phyloP scores from a whole-genome alignment of 2,329 filamentous ascomycete species.

The Decorospora gaudefroyi region DNA sequence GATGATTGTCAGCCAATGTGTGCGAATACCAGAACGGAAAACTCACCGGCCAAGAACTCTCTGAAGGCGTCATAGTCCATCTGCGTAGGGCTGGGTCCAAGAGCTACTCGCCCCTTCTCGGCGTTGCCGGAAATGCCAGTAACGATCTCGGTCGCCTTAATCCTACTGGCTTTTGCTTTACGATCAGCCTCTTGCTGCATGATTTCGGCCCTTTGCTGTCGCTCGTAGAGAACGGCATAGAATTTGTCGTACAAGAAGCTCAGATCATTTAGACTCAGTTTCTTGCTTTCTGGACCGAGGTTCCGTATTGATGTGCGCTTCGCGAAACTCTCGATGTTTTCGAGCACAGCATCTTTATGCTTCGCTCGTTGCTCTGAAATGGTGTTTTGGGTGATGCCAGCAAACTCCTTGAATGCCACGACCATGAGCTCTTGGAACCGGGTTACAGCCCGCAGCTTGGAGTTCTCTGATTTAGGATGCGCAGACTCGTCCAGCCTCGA shows the following conservation, averaged over 20 bases:
- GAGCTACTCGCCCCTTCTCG: conserved; percentile 83
- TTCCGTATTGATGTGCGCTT: conserved; percentile 97
- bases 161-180: conserved; percentile 65
- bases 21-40: not conserved
- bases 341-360: conserved; percentile 91
- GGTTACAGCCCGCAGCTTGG: conserved; percentile 90
- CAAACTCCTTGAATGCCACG: conserved; percentile 97
- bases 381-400: conserved; percentile 89
- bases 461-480: conserved; percentile 92
- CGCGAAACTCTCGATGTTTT: conserved; percentile 95
- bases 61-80: conserved; percentile 98
- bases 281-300: conserved; percentile 92
- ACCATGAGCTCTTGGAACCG: conserved; percentile 99
- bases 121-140: conserved; percentile 57
- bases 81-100: conserved; percentile 84
- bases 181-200: conserved; percentile 70
- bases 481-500: conserved; percentile 91
- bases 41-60: conserved; percentile 76
- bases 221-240: conserved; percentile 88
- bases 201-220: conserved; percentile 79
- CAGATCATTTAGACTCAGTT: conserved; percentile 81
- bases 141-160: conserved; percentile 57
- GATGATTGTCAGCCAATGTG: conserved; percentile 11
- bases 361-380: conserved; percentile 87
- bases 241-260: conserved; percentile 92